Evolutionary conservation across 2,329 filamentous ascomycete species (phyloP).

Genomic region (Bipolaris gigantea): DNA sequence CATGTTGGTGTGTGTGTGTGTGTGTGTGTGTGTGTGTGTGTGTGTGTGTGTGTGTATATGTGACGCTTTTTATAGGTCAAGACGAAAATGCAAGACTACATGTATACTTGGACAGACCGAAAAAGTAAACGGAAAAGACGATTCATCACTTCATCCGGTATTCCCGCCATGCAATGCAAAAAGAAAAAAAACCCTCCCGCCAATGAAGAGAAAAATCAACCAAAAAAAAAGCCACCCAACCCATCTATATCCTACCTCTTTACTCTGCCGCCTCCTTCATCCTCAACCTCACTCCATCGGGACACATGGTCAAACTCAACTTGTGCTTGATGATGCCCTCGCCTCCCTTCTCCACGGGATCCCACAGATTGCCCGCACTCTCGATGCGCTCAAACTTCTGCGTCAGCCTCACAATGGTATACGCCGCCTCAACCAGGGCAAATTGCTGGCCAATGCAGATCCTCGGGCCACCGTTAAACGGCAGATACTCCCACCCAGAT

Average conservation of each 20-base stretch:
- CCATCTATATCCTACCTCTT: no score
- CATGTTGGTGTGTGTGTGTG: no score
- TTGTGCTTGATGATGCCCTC: conserved; percentile 26
- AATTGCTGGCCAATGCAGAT: conserved; percentile 42
- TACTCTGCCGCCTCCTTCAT: conserved; percentile 35
- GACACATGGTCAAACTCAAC: conserved; percentile 31
- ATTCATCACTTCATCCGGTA: not conserved
- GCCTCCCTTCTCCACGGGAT: conserved; percentile 27
- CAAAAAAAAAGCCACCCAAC: not conserved
- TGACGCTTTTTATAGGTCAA: no score
- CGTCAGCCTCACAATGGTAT: conserved; percentile 30
- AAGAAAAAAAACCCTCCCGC: no score
- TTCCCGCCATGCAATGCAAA: no score
- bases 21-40: no score
- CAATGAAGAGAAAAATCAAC: no score
- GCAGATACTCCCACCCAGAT: conserved; percentile 37
- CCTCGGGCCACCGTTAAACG: conserved; percentile 39
- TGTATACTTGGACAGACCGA: not conserved
- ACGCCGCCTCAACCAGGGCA: conserved; percentile 36
- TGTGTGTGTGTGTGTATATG: no score
- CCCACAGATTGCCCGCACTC: conserved; percentile 33
- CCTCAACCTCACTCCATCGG: conserved; percentile 37
- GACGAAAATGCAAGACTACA: not conserved
- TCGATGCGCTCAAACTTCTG: conserved; percentile 36
- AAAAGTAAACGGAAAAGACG: not conserved